Evolutionary conservation across 2,329 filamentous ascomycete genomes (phyloP).

Genomic region (Graphilbum ipis-grandicollis): DNA sequence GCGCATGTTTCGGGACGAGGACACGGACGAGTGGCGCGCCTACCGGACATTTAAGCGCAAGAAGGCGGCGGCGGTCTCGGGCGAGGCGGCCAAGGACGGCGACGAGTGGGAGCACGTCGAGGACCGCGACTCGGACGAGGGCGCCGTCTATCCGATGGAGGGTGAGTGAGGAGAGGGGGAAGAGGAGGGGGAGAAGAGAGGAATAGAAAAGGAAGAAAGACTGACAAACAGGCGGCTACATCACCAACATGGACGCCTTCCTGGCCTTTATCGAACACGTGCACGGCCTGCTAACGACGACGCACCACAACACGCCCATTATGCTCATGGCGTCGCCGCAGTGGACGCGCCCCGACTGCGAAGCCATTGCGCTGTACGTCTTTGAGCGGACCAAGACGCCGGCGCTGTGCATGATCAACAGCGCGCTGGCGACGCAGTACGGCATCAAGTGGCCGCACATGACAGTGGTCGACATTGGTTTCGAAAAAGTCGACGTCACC

Average conservation of each 20-base stretch:
- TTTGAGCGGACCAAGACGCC: conserved; percentile 96
- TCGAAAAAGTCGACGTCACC: conserved; percentile 81
- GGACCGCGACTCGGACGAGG: conserved; percentile 73
- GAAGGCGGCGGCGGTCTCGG: conserved; percentile 21
- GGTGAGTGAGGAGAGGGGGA: conserved; percentile 2
- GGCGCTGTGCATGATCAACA: conserved; percentile 78
- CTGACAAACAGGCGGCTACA: conserved; percentile 44
- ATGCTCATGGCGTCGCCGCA: conserved; percentile 77
- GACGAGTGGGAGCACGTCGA: conserved; percentile 61
- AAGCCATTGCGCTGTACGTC: conserved; percentile 79
- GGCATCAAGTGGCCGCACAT: conserved; percentile 59
- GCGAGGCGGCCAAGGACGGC: conserved; percentile 28
- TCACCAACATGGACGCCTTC: conserved; percentile 84
- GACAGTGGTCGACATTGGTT: conserved; percentile 81
- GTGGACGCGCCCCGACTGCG: conserved; percentile 78
- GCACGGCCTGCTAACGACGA: conserved; percentile 73
- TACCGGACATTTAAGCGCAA: conserved; percentile 56
- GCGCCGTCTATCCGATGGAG: conserved; percentile 69
- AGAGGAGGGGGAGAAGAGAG: background rate
- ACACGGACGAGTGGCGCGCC: conserved; percentile 58
- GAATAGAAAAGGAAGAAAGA: too few relatives aligned
- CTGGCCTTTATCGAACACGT: conserved; percentile 86
- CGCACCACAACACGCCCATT: conserved; percentile 91
- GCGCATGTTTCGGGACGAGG: conserved; percentile 82
- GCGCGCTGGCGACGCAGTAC: conserved; percentile 74